These are phyloP conservation scores for Dictyostelium brefeldianum DNA, from an alignment of 78 protist genomes.

Conservation along the genomic window DNA sequence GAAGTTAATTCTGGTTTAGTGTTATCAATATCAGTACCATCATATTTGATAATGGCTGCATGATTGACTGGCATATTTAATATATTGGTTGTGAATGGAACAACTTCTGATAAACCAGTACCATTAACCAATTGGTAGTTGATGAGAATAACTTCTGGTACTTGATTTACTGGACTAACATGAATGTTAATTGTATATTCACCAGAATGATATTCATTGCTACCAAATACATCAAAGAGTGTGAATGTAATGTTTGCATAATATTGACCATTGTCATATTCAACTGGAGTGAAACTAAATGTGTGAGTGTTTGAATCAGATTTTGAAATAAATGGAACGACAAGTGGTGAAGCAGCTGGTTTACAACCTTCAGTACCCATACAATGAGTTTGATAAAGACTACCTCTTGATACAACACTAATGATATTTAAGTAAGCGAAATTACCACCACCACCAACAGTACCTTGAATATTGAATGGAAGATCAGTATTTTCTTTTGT, in stretches of 20 bases:
- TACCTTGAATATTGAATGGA: background rate
- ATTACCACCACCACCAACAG: background rate
- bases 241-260: background rate
- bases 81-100: background rate
- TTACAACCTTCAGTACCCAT: constrained; percentile 39
- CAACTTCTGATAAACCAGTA: no score
- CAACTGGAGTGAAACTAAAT: constrained; percentile 29
- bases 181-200: constrained; percentile 18
- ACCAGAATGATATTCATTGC: background rate
- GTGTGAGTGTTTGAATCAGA: background rate
- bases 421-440: background rate
- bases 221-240: background rate
- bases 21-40: background rate
- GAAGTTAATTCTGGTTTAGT: background rate
- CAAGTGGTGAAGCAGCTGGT: background rate
- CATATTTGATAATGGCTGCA: background rate
- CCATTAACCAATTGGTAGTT: background rate
- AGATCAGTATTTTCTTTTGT: constrained; percentile 13
- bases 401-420: constrained; percentile 1
- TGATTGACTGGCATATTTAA: background rate
- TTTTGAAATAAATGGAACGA: background rate
- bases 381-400: background rate
- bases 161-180: constrained; percentile 69
- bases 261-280: constrained; percentile 29
- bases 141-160: constrained; percentile 26